Evolutionary conservation across 331 rosid genomes (phyloP), one percentile per base, ranked within the genome.

Genomic region (Malus hybrid): DNA sequence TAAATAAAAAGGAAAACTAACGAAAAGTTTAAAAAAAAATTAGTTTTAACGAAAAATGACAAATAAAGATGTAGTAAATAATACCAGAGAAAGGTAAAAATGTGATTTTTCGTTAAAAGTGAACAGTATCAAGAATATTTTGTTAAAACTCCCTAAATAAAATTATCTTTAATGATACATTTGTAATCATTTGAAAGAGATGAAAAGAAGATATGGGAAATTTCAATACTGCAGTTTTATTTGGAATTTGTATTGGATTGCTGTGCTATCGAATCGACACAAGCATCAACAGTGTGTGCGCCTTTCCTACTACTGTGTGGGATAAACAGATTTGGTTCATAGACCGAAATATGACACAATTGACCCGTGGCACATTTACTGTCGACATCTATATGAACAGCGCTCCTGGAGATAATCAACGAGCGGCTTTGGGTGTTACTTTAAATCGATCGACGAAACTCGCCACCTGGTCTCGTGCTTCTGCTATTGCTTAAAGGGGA

Each of bases 391-490:
- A 58, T 76, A 77, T 65, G 36, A 80, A 66, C 77, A 70, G 63
- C 48, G 15, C 10, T 22, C 1, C 28, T 0, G 32, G 26, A 78
- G 71, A 74, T 24, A 39, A 72, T 16, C 75, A 72, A 69, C 68
- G 24, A 34, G 68, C 65, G 76, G 22, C 73, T 60, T 81, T 58
- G 61, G 56, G 70, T 60, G 52, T 84, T 76, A 68, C 68, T 80
- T 28, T 82, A 83, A 76, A 68, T 65, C 0, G 84, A 76, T 56
- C 86, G 88, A 64, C 78, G 83, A 63, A 76, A 77, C 76, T 85
- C 91, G 11, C 87, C 85, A 15, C 87, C 82, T 69, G 87, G 88
- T 78, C 93, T 77, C 56, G 85, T 75, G 82, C 82, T 88, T 84
- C 92, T 77, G 84, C 87, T 81, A 81, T 81, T 68, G 77, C 77